These are phyloP conservation scores for Cryptococcus sp. DNA, from an alignment of 1,284 basidiomycete species.

Conservation along the genomic window DNA sequence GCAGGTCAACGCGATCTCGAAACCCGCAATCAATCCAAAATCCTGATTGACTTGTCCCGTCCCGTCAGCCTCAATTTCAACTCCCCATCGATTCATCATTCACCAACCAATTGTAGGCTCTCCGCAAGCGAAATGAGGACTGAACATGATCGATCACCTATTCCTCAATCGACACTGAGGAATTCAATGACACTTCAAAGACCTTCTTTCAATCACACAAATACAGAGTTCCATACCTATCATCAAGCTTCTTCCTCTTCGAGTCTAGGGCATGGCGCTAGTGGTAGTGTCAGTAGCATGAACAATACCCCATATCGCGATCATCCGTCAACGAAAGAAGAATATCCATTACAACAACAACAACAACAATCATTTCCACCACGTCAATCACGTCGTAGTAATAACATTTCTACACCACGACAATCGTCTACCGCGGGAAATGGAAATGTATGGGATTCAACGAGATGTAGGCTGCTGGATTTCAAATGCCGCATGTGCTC, in stretches of 20 bases:
- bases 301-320: neutral
- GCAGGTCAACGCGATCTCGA: no score
- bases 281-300: neutral
- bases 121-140: no score
- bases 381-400: neutral
- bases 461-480: conserved; percentile 1
- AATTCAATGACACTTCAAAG: conserved; percentile 9
- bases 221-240: conserved; percentile 5
- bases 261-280: neutral
- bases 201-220: conserved; percentile 17
- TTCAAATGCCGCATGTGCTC: neutral
- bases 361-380: neutral
- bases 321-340: neutral
- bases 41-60: no score
- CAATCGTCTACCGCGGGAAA: neutral
- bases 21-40: no score
- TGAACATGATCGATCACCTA: neutral
- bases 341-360: neutral
- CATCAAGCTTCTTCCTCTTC: conserved; percentile 2
- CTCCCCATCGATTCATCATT: no score
- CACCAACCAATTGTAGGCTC: no score
- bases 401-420: neutral
- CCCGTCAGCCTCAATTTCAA: no score
- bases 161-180: neutral
- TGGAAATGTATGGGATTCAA: neutral